Percentiles rank a stretch among this genome's conserved stretches.
These are phyloP conservation scores for Hondaea fermentalgiana DNA, from an alignment of 108 stramenopile species.

Conservation along the genomic window DNA sequence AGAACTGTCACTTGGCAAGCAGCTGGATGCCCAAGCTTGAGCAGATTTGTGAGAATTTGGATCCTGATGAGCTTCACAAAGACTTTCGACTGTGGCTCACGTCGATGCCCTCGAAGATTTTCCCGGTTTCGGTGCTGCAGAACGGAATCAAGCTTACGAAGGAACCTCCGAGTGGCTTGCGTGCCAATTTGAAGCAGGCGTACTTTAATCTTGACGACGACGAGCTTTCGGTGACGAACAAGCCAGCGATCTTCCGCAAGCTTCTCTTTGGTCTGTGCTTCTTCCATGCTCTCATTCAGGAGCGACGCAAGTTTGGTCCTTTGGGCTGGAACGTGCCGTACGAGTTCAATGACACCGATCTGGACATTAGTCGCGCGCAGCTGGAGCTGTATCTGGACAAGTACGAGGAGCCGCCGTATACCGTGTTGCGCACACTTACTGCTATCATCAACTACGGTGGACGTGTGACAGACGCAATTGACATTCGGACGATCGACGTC, in stretches of 20 bases:
- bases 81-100: constrained; percentile 61
- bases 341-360: constrained; percentile 63
- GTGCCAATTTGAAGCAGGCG: constrained; percentile 47
- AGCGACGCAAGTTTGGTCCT: constrained; percentile 59
- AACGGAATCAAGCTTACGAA: constrained; percentile 59
- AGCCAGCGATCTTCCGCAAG: constrained; percentile 43
- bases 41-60: constrained; percentile 50
- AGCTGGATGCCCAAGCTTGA: constrained; percentile 60
- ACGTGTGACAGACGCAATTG: constrained; percentile 63
- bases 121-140: constrained; percentile 56
- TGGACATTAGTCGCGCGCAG: constrained; percentile 55
- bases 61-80: constrained; percentile 37
- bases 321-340: constrained; percentile 65
- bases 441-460: constrained; percentile 64
- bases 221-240: constrained; percentile 18
- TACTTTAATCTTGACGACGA: constrained; percentile 52
- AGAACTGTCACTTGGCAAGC: constrained; percentile 48
- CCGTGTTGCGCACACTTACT: constrained; percentile 43
- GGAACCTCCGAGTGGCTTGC: constrained; percentile 58
- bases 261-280: constrained; percentile 55
- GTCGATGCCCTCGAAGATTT: constrained; percentile 48
- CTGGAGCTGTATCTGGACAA: constrained; percentile 54
- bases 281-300: constrained; percentile 59
- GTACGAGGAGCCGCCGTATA: constrained; percentile 53
- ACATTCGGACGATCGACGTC: constrained; percentile 61